Evolutionary conservation across 345 rosid species (phyloP).

Genomic region (Triadica sebifera): DNA sequence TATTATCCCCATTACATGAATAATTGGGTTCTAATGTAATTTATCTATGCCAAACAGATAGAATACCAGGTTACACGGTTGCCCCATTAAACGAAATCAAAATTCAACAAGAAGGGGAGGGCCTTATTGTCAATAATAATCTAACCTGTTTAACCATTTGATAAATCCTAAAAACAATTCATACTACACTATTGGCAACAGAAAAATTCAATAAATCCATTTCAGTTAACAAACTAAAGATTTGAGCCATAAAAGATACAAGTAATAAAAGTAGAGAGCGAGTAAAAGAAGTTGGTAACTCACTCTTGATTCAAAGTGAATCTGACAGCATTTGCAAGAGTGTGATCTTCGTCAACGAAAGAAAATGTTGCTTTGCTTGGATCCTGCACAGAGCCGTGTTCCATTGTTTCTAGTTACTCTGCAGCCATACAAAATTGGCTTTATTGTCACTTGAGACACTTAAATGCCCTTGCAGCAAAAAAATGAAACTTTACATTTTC

Average conservation of each 20-base stretch:
- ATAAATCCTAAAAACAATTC: background rate
- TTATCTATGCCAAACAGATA: too few species aligned
- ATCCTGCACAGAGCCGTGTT: constrained; percentile 60
- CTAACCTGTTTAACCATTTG: background rate
- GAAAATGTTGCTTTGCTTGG: constrained; percentile 62
- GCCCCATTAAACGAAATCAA: background rate
- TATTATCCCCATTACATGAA: too few species aligned
- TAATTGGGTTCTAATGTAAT: background rate
- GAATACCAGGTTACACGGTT: background rate
- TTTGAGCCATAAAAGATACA: background rate
- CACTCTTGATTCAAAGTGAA: constrained; percentile 91
- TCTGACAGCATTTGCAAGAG: constrained; percentile 77
- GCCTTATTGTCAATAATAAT: background rate
- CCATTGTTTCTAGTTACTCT: constrained; percentile 44
- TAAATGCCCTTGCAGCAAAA: too few species aligned
- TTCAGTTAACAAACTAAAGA: background rate
- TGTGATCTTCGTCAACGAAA: constrained; percentile 76
- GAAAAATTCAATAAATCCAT: background rate
- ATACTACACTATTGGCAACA: background rate
- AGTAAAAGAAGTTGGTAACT: constrained; percentile 20
- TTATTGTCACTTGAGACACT: too few species aligned
- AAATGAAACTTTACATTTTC: too few species aligned
- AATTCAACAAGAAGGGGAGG: background rate
- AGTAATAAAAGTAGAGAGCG: background rate
- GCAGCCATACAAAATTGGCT: background rate